A percentile compares a stretch with the other conserved stretches of the same genome.
Conservation (phyloP, 192 early-diverging fungal genomes). For the Backusella macrospora region DNA sequence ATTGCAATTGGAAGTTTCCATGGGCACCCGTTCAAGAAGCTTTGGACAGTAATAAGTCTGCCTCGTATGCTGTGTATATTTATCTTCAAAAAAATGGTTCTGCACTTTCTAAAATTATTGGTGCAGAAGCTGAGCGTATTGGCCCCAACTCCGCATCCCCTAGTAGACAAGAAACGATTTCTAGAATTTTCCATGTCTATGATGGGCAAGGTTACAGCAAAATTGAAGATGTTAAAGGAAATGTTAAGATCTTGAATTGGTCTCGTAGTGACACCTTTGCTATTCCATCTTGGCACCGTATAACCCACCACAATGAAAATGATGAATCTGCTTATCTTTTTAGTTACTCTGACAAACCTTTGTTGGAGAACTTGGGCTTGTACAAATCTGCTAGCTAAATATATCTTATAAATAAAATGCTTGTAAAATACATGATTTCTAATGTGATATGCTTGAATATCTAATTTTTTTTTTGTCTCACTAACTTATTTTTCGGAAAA, state of each 20-base stretch:
- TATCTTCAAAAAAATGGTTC: slow-evolving; percentile 6
- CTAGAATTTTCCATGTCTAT: slow-evolving; percentile 19
- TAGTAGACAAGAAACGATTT: slow-evolving; percentile 7
- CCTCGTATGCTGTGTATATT: not conserved
- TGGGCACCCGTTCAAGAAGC: slow-evolving; percentile 14
- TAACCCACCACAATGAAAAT: slow-evolving; percentile 1
- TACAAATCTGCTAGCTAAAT: slow-evolving; percentile 2
- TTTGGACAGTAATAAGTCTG: slow-evolving; percentile 9
- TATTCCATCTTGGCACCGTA: slow-evolving; percentile 2
- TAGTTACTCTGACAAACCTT: slow-evolving; percentile 22
- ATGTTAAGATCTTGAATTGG: slow-evolving; percentile 13
- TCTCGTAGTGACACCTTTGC: slow-evolving; percentile 17
- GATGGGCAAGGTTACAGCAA: slow-evolving; percentile 18
- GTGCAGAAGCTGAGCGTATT: slow-evolving; percentile 21
- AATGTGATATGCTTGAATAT: not conserved
- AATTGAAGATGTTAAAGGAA: slow-evolving; percentile 9
- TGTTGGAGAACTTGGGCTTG: slow-evolving; percentile 18
- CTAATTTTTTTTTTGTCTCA: not conserved
- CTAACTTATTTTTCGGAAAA: not conserved
- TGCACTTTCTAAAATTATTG: slow-evolving; percentile 20
- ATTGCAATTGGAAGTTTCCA: not conserved
- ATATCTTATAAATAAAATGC: not conserved
- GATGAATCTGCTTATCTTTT: slow-evolving; percentile 13
- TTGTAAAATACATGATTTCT: not conserved
- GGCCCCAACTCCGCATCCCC: not conserved